Base-by-base conservation (phyloP, 257 asterid genomes). In the Lycium barbarum region DNA sequence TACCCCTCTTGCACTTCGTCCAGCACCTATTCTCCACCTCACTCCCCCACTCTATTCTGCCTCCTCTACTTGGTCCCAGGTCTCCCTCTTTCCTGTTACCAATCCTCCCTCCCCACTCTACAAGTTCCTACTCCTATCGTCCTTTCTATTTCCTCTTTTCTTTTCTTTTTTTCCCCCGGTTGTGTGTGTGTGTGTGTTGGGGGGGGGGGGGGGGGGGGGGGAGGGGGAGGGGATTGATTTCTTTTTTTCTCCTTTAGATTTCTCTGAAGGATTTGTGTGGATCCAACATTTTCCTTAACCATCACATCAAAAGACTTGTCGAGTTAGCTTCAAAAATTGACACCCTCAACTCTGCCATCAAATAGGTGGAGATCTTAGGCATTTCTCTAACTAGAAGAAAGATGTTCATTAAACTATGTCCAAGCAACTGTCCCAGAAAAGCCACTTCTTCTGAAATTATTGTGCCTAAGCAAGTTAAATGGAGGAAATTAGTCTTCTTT, bases 301-400 rank as follows among this genome's bases (percentile, higher is more conserved):
- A 47, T 49, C 14, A 1, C 51, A 76, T 13, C 5, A 4, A 49
- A 74, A 51, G 45, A 49, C 62, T 49, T 12, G 22, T 49, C 4
- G 1, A 51, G 62, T 22, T 7, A 26, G 13, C 43, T 76, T 7
- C 13, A 76, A 74, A 62, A 20, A 74, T 20, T 0, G 40, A 47
- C 20, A 47, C 61, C 45, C 62, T 18, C 81, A 74, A 33, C 45
- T 2, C 45, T 49, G 22, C 45, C 14, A 26, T 76, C 45, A 22
- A 76, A 22, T 22, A 76, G 81, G 62, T 13, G 53, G 61, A 74
- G 43, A 43, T 49, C 62, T 74, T 22, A 13, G 47, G 62, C 20
- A 76, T 76, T 74, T 76, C 26, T 76, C 45, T 13, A 51, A 49
- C 62, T 26, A 49, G 63, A 76, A 71, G 62, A 49, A 74, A 49